Conservation (phyloP, 2,329 filamentous ascomycete species). For the Alternaria triticimaculans region DNA sequence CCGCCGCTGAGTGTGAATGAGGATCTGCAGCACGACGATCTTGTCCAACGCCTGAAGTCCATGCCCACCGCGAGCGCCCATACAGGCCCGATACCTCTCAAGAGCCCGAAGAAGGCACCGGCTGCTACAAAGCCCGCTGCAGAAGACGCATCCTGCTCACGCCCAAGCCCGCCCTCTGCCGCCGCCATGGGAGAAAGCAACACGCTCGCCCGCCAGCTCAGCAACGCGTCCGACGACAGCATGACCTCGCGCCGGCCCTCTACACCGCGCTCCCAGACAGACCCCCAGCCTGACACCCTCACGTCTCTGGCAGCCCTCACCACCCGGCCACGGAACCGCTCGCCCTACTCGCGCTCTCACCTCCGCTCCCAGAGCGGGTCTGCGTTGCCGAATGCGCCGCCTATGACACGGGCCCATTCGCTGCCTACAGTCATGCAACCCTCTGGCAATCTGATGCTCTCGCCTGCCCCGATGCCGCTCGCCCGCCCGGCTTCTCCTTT, state of each 20-base stretch:
- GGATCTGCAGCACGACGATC: slow-evolving; percentile 24
- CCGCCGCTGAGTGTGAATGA: slow-evolving; percentile 19
- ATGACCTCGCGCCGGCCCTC: slow-evolving; percentile 35
- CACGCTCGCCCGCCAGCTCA: slow-evolving; percentile 30
- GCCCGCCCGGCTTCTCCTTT: slow-evolving; percentile 48
- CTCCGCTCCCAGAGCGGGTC: slow-evolving; percentile 55
- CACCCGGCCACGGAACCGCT: slow-evolving; percentile 52
- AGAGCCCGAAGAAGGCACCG: slow-evolving; percentile 11
- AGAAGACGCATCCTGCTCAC: slow-evolving; percentile 1
- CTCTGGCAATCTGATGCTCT: slow-evolving; percentile 40
- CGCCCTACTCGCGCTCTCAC: slow-evolving; percentile 56
- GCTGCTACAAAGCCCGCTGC: slow-evolving; percentile 1
- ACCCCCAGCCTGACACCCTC: slow-evolving; percentile 39
- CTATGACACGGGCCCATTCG: slow-evolving; percentile 57
- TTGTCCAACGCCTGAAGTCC: slow-evolving; percentile 30
- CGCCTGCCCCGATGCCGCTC: slow-evolving; percentile 38
- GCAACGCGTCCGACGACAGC: slow-evolving; percentile 34
- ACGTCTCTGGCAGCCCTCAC: slow-evolving; percentile 29
- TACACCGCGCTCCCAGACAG: slow-evolving; percentile 49
- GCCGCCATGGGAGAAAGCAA: slow-evolving; percentile 33
- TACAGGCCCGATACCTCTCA: slow-evolving; percentile 11
- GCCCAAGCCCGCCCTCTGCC: not conserved
- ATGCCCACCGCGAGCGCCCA: slow-evolving; percentile 23
- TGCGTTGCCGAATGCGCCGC: slow-evolving; percentile 50
- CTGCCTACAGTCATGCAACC: slow-evolving; percentile 52